Base-by-base conservation (phyloP, 1,139 yeast genomes). In the Taphrina pruni region DNA sequence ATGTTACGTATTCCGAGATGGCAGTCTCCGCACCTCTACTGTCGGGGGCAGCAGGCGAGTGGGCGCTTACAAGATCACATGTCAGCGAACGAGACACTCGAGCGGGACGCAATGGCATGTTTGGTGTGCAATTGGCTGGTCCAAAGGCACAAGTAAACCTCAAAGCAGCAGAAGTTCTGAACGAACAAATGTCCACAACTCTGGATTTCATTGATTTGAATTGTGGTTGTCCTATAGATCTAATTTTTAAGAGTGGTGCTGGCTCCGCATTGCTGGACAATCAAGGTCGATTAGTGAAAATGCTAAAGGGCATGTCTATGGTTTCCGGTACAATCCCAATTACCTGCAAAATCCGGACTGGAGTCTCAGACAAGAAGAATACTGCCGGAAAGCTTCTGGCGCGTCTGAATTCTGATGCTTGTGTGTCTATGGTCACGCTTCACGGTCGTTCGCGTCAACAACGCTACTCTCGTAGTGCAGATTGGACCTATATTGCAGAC, bases 401-500 rank as follows among this genome's bases (percentile, higher is more conserved):
- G 56, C 83, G 96, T 73, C 78, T 94, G 14, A 83, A 93, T 69
- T 82, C 82, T 39, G 97, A 90, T 75, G 87, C 91, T 35, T 92
- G 90, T 73, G 90, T 89, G 11, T 95, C 95, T 7, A 96, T 97
- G 1, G 88, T 95, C 73, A 94, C 98, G 1, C 81, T 94, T 69
- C 99, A 94, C 77, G 99, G 99, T 43, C 87, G 99, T 76, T 90
- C 97, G 1, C 86, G 99, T 76, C 97, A 92, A 76, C 99, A 94
- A 79, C 83, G 99, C 72, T 94, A 94, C 79, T 89, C 97, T 8
- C 86, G 85, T 74, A 88, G 86, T 73, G 97, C 98, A 0, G 92
- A 95, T 78, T 95, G 99, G 99, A 86, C 85, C 38, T 95, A 95
- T 77, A 86, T 95, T 73, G 82, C 85, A 11, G 87, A 88, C 72